Percentiles rank a stretch among this genome's conserved stretches.
phyloP scores from a whole-genome alignment of 2,329 filamentous ascomycete species.

The Chalara sp. region DNA sequence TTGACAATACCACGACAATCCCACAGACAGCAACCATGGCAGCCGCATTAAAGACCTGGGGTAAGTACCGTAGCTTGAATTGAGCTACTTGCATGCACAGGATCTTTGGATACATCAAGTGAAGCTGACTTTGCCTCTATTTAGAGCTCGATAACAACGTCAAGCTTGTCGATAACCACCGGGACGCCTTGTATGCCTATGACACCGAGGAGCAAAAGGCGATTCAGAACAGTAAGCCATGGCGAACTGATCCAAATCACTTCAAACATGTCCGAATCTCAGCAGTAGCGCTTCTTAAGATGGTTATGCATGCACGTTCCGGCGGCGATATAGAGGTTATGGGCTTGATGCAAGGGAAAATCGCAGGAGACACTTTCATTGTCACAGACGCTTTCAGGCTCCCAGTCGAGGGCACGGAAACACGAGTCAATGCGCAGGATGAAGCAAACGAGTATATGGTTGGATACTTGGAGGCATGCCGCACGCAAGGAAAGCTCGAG shows the following conservation, averaged over 20 bases:
- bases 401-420: conserved; percentile 97
- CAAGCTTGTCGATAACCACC: conserved; percentile 74
- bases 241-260: conserved; percentile 72
- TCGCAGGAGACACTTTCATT: conserved; percentile 76
- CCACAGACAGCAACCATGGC: conserved; percentile 35
- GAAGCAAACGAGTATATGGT: conserved; percentile 98
- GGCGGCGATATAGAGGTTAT: conserved; percentile 91
- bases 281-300: conserved; percentile 90
- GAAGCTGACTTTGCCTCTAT: conserved; percentile 22
- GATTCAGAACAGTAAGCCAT: conserved; percentile 60
- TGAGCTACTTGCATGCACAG: conserved; percentile 1
- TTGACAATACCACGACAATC: too few species aligned
- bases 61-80: conserved; percentile 32
- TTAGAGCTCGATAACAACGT: conserved; percentile 83
- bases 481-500: conserved; percentile 73
- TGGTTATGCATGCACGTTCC: conserved; percentile 98
- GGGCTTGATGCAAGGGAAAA: conserved; percentile 96
- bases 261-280: conserved; percentile 94
- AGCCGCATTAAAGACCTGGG: conserved; percentile 53
- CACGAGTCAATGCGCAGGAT: conserved; percentile 88
- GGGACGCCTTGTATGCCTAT: conserved; percentile 89
- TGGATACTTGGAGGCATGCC: conserved; percentile 69
- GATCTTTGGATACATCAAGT: not conserved
- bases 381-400: conserved; percentile 91
- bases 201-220: conserved; percentile 61